phyloP scores from a whole-genome alignment of 495 filamentous ascomycete species.

The Mycothermus thermophilus region DNA sequence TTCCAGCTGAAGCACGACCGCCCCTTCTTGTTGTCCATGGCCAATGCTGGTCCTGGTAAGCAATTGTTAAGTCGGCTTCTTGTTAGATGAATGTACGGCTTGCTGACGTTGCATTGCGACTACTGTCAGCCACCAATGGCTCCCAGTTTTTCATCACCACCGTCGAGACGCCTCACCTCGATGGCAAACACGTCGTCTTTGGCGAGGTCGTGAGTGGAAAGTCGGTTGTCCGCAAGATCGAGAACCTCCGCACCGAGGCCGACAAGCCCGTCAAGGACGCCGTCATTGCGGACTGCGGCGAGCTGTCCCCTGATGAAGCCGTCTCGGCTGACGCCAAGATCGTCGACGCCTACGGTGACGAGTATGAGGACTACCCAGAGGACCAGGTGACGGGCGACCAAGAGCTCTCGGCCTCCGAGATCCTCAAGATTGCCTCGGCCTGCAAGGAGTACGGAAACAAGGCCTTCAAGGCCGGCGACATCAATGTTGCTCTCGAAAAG shows the following conservation, averaged over 20 bases:
- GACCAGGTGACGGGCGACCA: slow-evolving; percentile 43
- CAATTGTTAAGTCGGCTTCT: neutral
- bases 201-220: slow-evolving; percentile 90
- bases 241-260: slow-evolving; percentile 63
- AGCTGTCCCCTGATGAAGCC: slow-evolving; percentile 60
- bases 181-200: slow-evolving; percentile 97
- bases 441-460: slow-evolving; percentile 86
- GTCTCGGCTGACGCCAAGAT: slow-evolving; percentile 44
- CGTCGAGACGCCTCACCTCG: slow-evolving; percentile 80
- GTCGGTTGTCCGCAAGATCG: slow-evolving; percentile 77
- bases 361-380: slow-evolving; percentile 93
- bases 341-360: slow-evolving; percentile 72
- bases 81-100: neutral
- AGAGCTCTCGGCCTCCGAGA: slow-evolving; percentile 45
- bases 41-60: slow-evolving; percentile 88
- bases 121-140: slow-evolving; percentile 62
- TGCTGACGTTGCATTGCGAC: slow-evolving; percentile 7
- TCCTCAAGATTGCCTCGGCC: slow-evolving; percentile 67
- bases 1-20: slow-evolving; percentile 88
- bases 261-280: slow-evolving; percentile 72
- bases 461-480: slow-evolving; percentile 70
- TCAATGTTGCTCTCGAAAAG: slow-evolving; percentile 66
- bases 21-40: slow-evolving; percentile 92
- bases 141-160: slow-evolving; percentile 98
- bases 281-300: slow-evolving; percentile 71